These are phyloP conservation scores for Lepidium africanum DNA, from an alignment of 345 rosid species.

Conservation along the genomic window DNA sequence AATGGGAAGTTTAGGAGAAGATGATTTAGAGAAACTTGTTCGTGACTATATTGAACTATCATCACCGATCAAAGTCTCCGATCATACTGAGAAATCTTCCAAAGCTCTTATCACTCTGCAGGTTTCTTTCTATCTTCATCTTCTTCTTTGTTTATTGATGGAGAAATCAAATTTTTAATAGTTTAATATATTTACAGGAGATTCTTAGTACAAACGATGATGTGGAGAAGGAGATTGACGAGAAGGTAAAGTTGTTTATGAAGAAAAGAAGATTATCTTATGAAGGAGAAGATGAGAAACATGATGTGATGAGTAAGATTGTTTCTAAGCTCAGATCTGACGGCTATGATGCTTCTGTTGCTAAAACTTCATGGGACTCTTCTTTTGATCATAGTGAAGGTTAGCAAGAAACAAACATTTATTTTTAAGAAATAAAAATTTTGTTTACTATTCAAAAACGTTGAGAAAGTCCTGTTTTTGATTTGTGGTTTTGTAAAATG, in stretches of 20 bases:
- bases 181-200: constrained; percentile 18
- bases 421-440: too few relatives aligned
- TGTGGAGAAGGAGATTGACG: constrained; percentile 29
- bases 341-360: constrained; percentile 32
- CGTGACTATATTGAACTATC: constrained; percentile 35
- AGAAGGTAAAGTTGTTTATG: constrained; percentile 21
- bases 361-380: constrained; percentile 32
- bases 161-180: background rate
- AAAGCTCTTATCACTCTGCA: constrained; percentile 19
- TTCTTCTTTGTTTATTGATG: background rate
- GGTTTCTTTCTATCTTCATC: constrained; percentile 7
- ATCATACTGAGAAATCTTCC: constrained; percentile 8
- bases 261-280: constrained; percentile 5
- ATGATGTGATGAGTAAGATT: constrained; percentile 29
- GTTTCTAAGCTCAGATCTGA: constrained; percentile 26
- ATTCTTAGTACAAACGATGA: constrained; percentile 23
- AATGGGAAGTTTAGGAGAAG: constrained; percentile 45
- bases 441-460: too few relatives aligned
- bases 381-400: constrained; percentile 28
- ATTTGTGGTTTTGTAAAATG: background rate
- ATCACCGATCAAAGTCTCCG: constrained; percentile 2
- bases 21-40: constrained; percentile 41
- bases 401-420: background rate
- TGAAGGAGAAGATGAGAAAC: constrained; percentile 26
- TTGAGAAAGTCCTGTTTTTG: background rate